Evolutionary conservation across 345 rosid genomes (phyloP).

Genomic region (Kandelia obovata): DNA sequence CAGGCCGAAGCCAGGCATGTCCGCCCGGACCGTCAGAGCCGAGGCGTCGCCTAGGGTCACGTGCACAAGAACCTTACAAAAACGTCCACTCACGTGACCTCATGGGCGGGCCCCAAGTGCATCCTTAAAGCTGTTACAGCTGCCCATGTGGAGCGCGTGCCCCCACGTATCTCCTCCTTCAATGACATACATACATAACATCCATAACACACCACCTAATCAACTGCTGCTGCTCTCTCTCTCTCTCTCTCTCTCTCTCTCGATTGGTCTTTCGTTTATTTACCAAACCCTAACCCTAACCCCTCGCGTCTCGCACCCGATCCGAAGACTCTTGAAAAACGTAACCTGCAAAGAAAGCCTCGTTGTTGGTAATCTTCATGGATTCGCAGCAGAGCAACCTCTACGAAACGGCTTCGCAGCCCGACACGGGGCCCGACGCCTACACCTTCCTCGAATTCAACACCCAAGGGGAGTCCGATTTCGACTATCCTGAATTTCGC

Average conservation of each 20-base stretch:
- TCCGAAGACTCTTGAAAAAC: conserved; percentile 24
- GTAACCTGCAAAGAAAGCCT: background rate
- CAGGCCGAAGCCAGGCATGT: too few species aligned
- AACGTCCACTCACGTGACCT: background rate
- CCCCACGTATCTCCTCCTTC: background rate
- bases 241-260: background rate
- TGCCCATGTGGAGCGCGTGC: conserved; percentile 7
- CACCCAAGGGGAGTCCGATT: conserved; percentile 95
- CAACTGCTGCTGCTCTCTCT: background rate
- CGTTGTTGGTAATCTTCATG: conserved; percentile 31
- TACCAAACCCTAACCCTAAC: conserved; percentile 27
- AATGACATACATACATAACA: too few species aligned
- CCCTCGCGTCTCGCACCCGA: too few species aligned
- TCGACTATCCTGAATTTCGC: conserved; percentile 89
- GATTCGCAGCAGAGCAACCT: conserved; percentile 69
- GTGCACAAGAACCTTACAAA: background rate
- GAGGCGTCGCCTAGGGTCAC: background rate
- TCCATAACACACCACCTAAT: too few species aligned
- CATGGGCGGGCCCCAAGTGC: background rate
- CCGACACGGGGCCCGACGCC: conserved; percentile 79
- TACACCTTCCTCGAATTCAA: conserved; percentile 93
- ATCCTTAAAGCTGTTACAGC: background rate
- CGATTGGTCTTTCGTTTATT: background rate
- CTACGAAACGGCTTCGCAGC: conserved; percentile 93
- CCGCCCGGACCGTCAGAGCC: too few species aligned